Evolutionary conservation across 148 eudicot species (phyloP).

Genomic region (Dianthus caryophyllus): DNA sequence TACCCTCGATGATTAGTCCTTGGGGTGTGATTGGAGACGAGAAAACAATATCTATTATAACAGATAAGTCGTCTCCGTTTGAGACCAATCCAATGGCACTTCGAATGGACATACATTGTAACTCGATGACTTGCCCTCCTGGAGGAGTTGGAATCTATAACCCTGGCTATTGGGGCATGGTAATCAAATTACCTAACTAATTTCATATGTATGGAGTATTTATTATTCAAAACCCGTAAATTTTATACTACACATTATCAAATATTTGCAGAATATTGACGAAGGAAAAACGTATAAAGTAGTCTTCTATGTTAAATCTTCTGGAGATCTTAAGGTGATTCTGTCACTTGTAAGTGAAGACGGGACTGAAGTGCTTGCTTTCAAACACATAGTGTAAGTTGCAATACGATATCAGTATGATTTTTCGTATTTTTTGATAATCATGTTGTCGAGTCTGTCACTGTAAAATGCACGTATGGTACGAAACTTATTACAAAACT

Average conservation of each 20-base stretch:
- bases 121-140: conserved; percentile 23
- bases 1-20: conserved; percentile 34
- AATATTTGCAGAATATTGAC: conserved; percentile 31
- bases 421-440: background rate
- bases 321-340: conserved; percentile 13
- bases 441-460: no score
- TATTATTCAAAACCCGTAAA: no score
- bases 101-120: conserved; percentile 35
- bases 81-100: conserved; percentile 35
- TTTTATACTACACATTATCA: background rate
- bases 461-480: no score
- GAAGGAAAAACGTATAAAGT: conserved; percentile 31
- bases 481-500: background rate
- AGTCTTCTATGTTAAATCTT: conserved; percentile 23
- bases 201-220: background rate
- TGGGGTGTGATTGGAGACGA: conserved; percentile 37
- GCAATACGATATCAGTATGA: background rate
- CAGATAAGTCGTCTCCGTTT: conserved; percentile 36
- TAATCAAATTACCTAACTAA: background rate
- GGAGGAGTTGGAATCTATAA: conserved; percentile 46
- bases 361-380: conserved; percentile 30
- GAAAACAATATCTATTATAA: conserved; percentile 10
- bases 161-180: conserved; percentile 51
- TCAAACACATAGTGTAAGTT: conserved; percentile 24
- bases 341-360: conserved; percentile 27